Conservation (phyloP, 345 rosid genomes). For the Pseudoturritis turrita region DNA sequence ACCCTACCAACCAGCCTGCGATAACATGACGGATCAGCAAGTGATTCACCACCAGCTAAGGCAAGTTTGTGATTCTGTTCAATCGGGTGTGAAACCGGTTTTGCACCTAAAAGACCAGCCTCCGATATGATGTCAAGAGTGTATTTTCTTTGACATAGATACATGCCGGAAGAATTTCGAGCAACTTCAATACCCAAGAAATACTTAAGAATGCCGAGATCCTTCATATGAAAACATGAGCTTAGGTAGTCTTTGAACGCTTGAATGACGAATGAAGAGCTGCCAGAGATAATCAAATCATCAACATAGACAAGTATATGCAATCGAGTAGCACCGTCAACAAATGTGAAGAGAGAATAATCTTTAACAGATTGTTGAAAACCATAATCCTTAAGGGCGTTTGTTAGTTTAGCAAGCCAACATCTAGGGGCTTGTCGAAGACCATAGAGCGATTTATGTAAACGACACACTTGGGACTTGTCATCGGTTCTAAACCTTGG, state of each 20-base stretch:
- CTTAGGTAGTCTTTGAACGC: neutral
- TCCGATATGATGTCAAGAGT: neutral
- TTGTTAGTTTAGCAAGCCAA: too few species aligned
- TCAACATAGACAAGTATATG: neutral
- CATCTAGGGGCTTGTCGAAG: too few species aligned
- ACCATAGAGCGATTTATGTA: too few species aligned
- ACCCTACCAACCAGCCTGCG: neutral
- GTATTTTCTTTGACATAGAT: neutral
- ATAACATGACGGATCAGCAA: neutral
- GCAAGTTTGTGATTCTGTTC: neutral
- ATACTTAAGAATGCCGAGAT: neutral
- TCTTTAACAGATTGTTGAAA: too few species aligned
- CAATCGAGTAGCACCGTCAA: too few species aligned
- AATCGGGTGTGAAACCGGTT: neutral
- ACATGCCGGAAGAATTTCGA: fast-evolving
- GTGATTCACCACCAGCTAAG: neutral
- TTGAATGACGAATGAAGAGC: neutral
- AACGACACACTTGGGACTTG: too few species aligned
- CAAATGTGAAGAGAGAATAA: too few species aligned
- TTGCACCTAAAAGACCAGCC: neutral
- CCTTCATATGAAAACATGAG: neutral
- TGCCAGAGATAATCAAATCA: neutral
- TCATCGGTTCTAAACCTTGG: too few species aligned
- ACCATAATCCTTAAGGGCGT: too few species aligned
- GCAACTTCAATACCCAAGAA: neutral